These are phyloP conservation scores for Aspergillus caelatus DNA, from an alignment of 2,329 filamentous ascomycete genomes.

Conservation along the genomic window DNA sequence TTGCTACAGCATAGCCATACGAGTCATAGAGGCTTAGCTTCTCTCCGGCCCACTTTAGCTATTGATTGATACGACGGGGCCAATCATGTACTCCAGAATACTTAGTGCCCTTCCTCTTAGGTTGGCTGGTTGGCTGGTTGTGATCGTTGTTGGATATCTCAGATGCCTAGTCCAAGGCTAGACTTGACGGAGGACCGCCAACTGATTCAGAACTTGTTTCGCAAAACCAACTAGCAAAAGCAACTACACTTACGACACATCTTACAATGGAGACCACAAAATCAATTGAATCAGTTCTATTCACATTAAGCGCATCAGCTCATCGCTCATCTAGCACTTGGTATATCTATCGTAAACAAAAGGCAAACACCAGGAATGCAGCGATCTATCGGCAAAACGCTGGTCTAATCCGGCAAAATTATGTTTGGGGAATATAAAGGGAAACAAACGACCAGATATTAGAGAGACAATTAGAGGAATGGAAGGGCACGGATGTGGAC, in stretches of 20 bases:
- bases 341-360: background rate
- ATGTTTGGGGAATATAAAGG: background rate
- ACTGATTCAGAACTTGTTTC: background rate
- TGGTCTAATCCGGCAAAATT: background rate
- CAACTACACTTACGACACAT: background rate
- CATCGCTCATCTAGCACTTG: background rate
- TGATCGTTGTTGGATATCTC: background rate
- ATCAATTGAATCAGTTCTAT: background rate
- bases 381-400: background rate
- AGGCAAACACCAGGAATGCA: background rate
- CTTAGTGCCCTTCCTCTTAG: too few relatives aligned
- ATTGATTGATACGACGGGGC: too few relatives aligned
- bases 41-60: too few relatives aligned
- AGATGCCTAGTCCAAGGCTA: background rate
- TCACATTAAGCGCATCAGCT: background rate
- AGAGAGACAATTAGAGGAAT: background rate
- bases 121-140: too few relatives aligned
- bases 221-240: background rate
- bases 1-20: too few relatives aligned
- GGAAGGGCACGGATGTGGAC: background rate
- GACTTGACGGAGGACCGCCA: background rate
- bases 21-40: too few relatives aligned
- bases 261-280: background rate
- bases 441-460: background rate
- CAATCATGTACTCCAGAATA: too few relatives aligned